A percentile compares a stretch with the other conserved stretches of the same genome.
These are phyloP conservation scores for Hypsizygus ulmarius DNA, from an alignment of 1,284 basidiomycete genomes.

Conservation along the genomic window DNA sequence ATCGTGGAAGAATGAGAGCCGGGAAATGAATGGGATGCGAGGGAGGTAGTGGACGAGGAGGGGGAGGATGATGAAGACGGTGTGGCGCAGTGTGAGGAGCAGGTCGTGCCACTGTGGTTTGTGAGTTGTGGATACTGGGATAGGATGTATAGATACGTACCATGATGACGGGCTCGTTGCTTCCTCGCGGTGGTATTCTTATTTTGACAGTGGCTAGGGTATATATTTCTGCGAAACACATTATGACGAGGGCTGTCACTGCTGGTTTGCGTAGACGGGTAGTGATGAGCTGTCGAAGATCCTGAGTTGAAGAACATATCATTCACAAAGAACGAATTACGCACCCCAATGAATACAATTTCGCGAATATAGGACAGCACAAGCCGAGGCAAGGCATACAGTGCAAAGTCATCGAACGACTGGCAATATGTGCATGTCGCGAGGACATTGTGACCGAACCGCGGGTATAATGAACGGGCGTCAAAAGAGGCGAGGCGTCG, in stretches of 20 bases:
- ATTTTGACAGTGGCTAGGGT: slow-evolving; percentile 47
- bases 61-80: slow-evolving; percentile 56
- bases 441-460: slow-evolving; percentile 65
- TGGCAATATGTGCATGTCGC: slow-evolving; percentile 62
- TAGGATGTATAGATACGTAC: slow-evolving; percentile 36
- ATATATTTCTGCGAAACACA: slow-evolving; percentile 54
- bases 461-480: slow-evolving; percentile 49
- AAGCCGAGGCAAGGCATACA: slow-evolving; percentile 53
- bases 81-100: slow-evolving; percentile 49
- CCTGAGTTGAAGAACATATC: slow-evolving; percentile 25
- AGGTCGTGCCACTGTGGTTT: slow-evolving; percentile 63
- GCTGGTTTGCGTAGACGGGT: slow-evolving; percentile 48
- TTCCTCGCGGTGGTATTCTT: slow-evolving; percentile 39
- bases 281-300: slow-evolving; percentile 30
- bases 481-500: slow-evolving; percentile 58
- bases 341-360: slow-evolving; percentile 51
- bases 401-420: slow-evolving; percentile 53
- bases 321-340: slow-evolving; percentile 18
- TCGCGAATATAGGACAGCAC: slow-evolving; percentile 59
- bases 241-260: slow-evolving; percentile 46
- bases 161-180: slow-evolving; percentile 45
- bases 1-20: slow-evolving; percentile 16
- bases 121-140: not conserved
- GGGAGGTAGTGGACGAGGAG: slow-evolving; percentile 51
- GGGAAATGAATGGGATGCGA: slow-evolving; percentile 44